Evolutionary conservation across 495 filamentous ascomycete species (phyloP).

Genomic region (Hypoxylon fuscum): DNA sequence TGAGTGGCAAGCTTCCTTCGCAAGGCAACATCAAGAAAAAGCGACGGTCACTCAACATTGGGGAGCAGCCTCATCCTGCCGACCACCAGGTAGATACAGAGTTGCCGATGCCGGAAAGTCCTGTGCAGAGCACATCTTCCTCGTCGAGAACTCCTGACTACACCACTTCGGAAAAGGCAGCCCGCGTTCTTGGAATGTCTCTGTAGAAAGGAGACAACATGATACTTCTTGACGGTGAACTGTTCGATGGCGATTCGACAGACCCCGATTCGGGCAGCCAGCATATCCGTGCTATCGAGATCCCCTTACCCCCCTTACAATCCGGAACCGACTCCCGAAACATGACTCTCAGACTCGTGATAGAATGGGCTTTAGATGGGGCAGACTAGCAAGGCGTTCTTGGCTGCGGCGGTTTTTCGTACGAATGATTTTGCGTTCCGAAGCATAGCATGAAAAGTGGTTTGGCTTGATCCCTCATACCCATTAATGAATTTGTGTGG

Average conservation of each 20-base stretch:
- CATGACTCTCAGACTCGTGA: constrained; percentile 2
- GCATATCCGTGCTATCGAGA: no score
- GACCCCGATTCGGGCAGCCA: no score
- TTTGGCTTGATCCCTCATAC: constrained; percentile 16
- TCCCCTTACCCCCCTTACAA: no score
- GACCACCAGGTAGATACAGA: constrained; percentile 41
- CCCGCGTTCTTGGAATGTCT: constrained; percentile 45
- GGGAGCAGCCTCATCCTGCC: constrained; percentile 43
- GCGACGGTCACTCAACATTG: constrained; percentile 51
- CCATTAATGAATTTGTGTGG: constrained; percentile 17
- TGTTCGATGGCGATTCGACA: no score
- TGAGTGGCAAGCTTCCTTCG: constrained; percentile 37
- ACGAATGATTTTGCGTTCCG: no score
- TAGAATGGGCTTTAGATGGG: constrained; percentile 19
- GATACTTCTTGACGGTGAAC: no score
- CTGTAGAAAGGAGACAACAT: constrained; percentile 27
- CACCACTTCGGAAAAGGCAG: constrained; percentile 44
- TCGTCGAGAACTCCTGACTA: constrained; percentile 34
- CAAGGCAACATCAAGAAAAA: constrained; percentile 63
- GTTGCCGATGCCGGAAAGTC: constrained; percentile 38
- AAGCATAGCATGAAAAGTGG: constrained; percentile 21
- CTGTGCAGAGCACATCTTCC: constrained; percentile 21
- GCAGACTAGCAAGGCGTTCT: background rate
- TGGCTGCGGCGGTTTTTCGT: no score
- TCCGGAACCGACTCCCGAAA: no score